Evolutionary conservation across 805 yeast genomes (phyloP).

Genomic region (Wickerhamomyces chambardii): DNA sequence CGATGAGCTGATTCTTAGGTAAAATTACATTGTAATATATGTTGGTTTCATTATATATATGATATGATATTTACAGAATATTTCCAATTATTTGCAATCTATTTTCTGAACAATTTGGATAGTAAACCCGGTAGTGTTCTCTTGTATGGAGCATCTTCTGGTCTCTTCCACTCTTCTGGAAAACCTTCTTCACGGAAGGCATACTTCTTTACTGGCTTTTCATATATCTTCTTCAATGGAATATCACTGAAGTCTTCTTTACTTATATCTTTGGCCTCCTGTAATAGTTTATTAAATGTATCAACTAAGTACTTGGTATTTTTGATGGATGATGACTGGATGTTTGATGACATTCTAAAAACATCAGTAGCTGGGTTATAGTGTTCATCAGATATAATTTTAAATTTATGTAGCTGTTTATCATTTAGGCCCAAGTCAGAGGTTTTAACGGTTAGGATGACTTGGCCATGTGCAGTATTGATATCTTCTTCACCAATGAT

Average conservation of each 20-base stretch:
- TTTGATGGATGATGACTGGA: conserved; percentile 47
- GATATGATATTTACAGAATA: too few relatives aligned
- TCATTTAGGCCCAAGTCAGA: conserved; percentile 42
- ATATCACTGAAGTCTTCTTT: conserved; percentile 63
- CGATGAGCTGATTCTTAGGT: too few relatives aligned
- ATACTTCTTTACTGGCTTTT: conserved; percentile 15
- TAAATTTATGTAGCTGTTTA: conserved; percentile 61
- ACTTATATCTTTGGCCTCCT: conserved; percentile 51
- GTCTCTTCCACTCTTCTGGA: conserved; percentile 77
- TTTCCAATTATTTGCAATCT: too few relatives aligned
- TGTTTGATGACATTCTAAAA: conserved; percentile 60
- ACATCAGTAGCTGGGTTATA: conserved; percentile 53
- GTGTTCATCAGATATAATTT: conserved; percentile 70
- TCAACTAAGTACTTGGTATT: conserved; percentile 71
- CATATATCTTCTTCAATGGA: conserved; percentile 41
- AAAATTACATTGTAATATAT: too few relatives aligned
- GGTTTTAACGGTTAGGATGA: conserved; percentile 47
- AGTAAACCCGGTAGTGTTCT: conserved; percentile 6
- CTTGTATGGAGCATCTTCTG: conserved; percentile 58
- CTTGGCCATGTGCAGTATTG: conserved; percentile 50
- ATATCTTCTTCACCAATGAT: conserved; percentile 68
- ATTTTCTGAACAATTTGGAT: background rate
- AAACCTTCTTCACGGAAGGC: conserved; percentile 29
- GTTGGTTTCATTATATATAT: too few relatives aligned
- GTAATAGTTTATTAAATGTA: conserved; percentile 48